Conservation (phyloP, 2,329 filamentous ascomycete genomes). For the Pseudocercospora eumusae region DNA sequence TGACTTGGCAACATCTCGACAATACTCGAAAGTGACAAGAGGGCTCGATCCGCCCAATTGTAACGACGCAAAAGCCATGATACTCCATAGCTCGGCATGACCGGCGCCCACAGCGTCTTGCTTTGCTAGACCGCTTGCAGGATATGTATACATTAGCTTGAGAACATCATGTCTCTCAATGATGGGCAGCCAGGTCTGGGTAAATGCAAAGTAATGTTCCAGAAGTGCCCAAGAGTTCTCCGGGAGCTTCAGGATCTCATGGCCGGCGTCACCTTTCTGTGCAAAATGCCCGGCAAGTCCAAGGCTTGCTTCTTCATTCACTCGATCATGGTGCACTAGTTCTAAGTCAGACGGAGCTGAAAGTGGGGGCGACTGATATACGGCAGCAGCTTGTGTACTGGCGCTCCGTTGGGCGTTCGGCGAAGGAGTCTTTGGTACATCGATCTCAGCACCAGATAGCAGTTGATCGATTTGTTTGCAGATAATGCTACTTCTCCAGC, state of each 20-base stretch:
- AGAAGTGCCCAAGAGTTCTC: slow-evolving; percentile 62
- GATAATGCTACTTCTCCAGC: slow-evolving; percentile 63
- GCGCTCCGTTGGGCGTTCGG: not conserved
- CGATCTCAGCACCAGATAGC: slow-evolving; percentile 50
- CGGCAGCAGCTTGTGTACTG: not conserved
- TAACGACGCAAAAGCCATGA: slow-evolving; percentile 40
- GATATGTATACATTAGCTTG: slow-evolving; percentile 58
- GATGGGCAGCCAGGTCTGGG: slow-evolving; percentile 75
- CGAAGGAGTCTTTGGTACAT: slow-evolving; percentile 18
- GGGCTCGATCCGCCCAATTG: slow-evolving; percentile 6
- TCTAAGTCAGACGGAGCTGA: slow-evolving; percentile 24
- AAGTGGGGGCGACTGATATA: slow-evolving; percentile 27
- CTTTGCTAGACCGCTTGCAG: slow-evolving; percentile 45
- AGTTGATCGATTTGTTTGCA: slow-evolving; percentile 64
- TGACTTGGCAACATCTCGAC: slow-evolving; percentile 23
- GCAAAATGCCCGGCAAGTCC: not conserved
- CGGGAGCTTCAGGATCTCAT: slow-evolving; percentile 45
- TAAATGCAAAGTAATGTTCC: slow-evolving; percentile 74
- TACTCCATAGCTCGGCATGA: slow-evolving; percentile 50
- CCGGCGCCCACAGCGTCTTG: slow-evolving; percentile 38
- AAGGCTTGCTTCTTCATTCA: not conserved
- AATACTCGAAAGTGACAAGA: slow-evolving; percentile 12
- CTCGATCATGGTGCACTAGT: slow-evolving; percentile 8
- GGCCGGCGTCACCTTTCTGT: not conserved
- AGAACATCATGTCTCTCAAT: slow-evolving; percentile 66